Conservation (phyloP, 768 basidiomycete genomes). For the Hericium rajendrae region DNA sequence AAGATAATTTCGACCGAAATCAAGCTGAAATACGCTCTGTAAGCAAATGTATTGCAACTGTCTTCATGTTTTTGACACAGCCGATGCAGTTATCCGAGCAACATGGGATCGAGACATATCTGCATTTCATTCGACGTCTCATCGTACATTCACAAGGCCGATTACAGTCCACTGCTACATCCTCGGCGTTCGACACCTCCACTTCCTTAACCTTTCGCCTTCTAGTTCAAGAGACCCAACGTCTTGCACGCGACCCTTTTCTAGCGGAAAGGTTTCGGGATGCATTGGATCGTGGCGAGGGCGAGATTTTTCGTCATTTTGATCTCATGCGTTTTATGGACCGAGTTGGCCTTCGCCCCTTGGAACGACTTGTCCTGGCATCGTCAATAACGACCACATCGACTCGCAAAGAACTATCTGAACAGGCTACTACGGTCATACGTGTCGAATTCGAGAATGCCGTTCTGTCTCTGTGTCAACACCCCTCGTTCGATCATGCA, state of each 20-base stretch:
- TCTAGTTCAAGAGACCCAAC: slow-evolving; percentile 79
- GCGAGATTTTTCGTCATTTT: slow-evolving; percentile 73
- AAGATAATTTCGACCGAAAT: slow-evolving; percentile 94
- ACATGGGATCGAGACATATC: slow-evolving; percentile 94
- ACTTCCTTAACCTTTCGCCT: slow-evolving; percentile 75
- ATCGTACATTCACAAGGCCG: slow-evolving; percentile 80
- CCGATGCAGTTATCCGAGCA: slow-evolving; percentile 83
- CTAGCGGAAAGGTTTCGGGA: slow-evolving; percentile 87
- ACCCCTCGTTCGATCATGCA: slow-evolving; percentile 73
- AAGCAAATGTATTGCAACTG: slow-evolving; percentile 25
- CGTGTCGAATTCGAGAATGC: slow-evolving; percentile 76
- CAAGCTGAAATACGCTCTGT: slow-evolving; percentile 92
- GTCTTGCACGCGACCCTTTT: slow-evolving; percentile 83
- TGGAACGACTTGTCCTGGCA: slow-evolving; percentile 71
- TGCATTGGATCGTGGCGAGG: slow-evolving; percentile 82
- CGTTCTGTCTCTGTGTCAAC: slow-evolving; percentile 63
- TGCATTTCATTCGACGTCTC: slow-evolving; percentile 94
- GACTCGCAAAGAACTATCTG: slow-evolving; percentile 47
- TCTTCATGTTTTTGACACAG: slow-evolving; percentile 14
- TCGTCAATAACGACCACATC: slow-evolving; percentile 63
- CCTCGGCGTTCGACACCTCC: slow-evolving; percentile 64
- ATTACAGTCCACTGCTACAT: slow-evolving; percentile 47
- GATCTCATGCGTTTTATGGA: slow-evolving; percentile 78
- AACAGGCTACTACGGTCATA: slow-evolving; percentile 56
- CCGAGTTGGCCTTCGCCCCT: slow-evolving; percentile 68